phyloP scores from a whole-genome alignment of 2,329 filamentous ascomycete species.

The Microcyclospora tardicrescens region DNA sequence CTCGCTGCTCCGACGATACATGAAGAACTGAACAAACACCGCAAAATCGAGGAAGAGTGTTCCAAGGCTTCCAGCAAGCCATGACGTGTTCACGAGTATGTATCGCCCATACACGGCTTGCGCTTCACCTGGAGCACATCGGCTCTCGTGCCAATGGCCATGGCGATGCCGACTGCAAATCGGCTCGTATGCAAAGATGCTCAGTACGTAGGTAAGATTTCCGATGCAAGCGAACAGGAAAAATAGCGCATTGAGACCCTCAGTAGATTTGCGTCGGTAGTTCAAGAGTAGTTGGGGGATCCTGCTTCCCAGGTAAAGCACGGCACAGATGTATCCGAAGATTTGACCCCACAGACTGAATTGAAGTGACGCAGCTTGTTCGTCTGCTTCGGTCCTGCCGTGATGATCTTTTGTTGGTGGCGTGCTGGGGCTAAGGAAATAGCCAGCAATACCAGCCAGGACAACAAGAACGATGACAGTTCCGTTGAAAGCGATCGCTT shows the following conservation, averaged over 20 bases:
- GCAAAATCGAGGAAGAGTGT: slow-evolving; percentile 72
- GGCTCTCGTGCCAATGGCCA: slow-evolving; percentile 22
- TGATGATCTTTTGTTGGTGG: slow-evolving; percentile 8
- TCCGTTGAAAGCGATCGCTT: slow-evolving; percentile 57
- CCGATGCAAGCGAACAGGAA: slow-evolving; percentile 94
- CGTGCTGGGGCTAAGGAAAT: slow-evolving; percentile 55
- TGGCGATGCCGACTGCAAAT: slow-evolving; percentile 38
- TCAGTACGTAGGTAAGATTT: slow-evolving; percentile 84
- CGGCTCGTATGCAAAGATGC: slow-evolving; percentile 81
- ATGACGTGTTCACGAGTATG: slow-evolving; percentile 79
- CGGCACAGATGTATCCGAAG: slow-evolving; percentile 86
- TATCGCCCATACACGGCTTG: slow-evolving; percentile 60
- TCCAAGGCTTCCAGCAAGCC: slow-evolving; percentile 79
- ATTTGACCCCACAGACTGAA: slow-evolving; percentile 74
- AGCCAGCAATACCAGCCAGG: slow-evolving; percentile 69
- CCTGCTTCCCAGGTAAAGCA: slow-evolving; percentile 77
- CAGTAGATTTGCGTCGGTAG: slow-evolving; percentile 80
- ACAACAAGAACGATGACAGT: slow-evolving; percentile 70
- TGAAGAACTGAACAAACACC: slow-evolving; percentile 84
- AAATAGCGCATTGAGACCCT: slow-evolving; percentile 86
- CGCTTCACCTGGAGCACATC: slow-evolving; percentile 55
- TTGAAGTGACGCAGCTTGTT: slow-evolving; percentile 39
- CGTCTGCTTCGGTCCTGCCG: slow-evolving; percentile 16
- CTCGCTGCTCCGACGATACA: slow-evolving; percentile 50
- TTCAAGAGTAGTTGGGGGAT: slow-evolving; percentile 86